A percentile compares a stretch with the other conserved stretches of the same genome.
Evolutionary conservation across 306 rosid species (phyloP).

Genomic region (Lathyrus aphaca): DNA sequence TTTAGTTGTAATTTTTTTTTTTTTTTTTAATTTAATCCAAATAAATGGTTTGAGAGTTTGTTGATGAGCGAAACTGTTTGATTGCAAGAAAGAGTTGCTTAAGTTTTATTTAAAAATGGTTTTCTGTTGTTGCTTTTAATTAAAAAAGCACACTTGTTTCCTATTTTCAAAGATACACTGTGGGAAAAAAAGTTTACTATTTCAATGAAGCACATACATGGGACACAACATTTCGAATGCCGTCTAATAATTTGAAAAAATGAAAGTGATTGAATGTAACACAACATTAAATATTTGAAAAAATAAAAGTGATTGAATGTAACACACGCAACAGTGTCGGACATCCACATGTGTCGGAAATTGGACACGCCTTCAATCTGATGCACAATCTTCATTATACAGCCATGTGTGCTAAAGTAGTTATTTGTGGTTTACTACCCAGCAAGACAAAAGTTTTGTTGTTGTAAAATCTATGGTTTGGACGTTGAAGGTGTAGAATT

Average conservation of each 20-base stretch:
- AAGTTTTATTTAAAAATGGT: not conserved
- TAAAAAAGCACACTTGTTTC: not conserved
- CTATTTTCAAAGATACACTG: not conserved
- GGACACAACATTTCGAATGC: not conserved
- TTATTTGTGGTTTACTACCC: slow-evolving; percentile 14
- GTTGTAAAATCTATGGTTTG: slow-evolving; percentile 13
- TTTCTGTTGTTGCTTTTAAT: not conserved
- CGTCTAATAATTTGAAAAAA: not conserved
- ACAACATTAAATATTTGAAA: too few relatives aligned
- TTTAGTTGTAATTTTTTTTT: slow-evolving; percentile 12
- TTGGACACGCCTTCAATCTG: too few relatives aligned
- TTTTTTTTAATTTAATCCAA: not conserved
- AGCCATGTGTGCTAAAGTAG: not conserved
- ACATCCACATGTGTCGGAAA: too few relatives aligned
- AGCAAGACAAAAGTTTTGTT: slow-evolving; percentile 1
- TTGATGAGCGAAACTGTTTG: not conserved
- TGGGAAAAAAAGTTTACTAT: not conserved
- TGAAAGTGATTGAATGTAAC: not conserved
- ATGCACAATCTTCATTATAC: not conserved
- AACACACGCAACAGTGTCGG: too few relatives aligned
- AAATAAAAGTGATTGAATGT: too few relatives aligned
- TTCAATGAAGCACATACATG: not conserved
- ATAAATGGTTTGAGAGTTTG: slow-evolving; percentile 25
- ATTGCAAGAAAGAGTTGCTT: slow-evolving; percentile 7
- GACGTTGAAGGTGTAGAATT: slow-evolving; percentile 14